Conservation (phyloP, 306 rosid species). For the Cucumis cinereus region DNA sequence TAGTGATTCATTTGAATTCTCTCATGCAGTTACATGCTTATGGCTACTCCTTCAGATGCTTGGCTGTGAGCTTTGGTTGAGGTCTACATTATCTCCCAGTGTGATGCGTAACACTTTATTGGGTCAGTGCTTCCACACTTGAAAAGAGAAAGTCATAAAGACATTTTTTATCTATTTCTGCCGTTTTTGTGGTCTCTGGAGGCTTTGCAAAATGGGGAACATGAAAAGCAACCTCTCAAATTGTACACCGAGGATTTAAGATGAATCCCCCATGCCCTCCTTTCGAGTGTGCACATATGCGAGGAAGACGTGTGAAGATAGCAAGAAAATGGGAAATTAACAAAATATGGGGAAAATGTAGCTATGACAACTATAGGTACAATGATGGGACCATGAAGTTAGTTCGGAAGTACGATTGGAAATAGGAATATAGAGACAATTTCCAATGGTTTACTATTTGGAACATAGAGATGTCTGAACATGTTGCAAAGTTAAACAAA, state of each 20-base stretch:
- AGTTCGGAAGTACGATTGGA: neutral
- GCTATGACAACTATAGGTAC: neutral
- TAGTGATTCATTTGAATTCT: conserved; percentile 73
- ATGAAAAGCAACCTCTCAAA: conserved; percentile 86
- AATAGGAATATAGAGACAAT: neutral
- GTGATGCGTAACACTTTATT: conserved; percentile 89
- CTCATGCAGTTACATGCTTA: conserved; percentile 88
- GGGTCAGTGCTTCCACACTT: conserved; percentile 93
- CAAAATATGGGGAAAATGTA: neutral
- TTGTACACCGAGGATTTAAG: conserved; percentile 75
- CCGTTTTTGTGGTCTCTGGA: conserved; percentile 95
- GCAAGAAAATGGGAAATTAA: neutral
- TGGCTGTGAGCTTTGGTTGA: conserved; percentile 95
- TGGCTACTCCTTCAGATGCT: conserved; percentile 78
- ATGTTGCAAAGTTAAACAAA: too few relatives aligned
- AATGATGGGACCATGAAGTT: neutral
- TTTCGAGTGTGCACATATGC: conserved; percentile 87
- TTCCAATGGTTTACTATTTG: neutral
- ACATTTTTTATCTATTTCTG: conserved; percentile 84
- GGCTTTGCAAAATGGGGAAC: conserved; percentile 93
- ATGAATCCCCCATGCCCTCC: conserved; percentile 97
- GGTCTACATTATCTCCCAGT: conserved; percentile 82
- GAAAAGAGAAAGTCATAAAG: conserved; percentile 88
- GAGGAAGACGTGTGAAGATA: conserved; percentile 10
- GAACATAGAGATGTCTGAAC: too few relatives aligned